phyloP scores from a whole-genome alignment of 2,329 filamentous ascomycete genomes.

The Nemania sp. region DNA sequence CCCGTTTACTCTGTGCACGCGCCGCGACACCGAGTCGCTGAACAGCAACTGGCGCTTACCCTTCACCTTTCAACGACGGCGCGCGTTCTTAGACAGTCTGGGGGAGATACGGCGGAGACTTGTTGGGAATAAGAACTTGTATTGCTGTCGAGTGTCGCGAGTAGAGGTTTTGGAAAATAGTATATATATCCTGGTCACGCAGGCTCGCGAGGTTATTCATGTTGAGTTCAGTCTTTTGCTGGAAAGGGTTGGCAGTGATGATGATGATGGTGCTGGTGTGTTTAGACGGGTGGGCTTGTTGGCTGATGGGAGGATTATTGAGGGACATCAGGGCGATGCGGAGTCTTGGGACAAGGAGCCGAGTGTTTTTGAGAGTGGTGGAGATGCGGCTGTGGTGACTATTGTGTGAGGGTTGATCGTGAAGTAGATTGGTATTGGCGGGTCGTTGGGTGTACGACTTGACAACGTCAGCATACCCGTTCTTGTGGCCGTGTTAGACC shows the following conservation, averaged over 20 bases:
- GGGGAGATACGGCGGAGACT: not conserved
- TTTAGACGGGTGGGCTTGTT: conserved; percentile 16
- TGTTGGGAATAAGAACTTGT: not conserved
- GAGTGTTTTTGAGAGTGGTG: conserved; percentile 17
- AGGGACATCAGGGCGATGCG: conserved; percentile 16
- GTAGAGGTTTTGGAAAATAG: conserved; percentile 13
- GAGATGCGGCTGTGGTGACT: not conserved
- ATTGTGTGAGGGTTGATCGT: not conserved
- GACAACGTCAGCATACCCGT: too few species aligned
- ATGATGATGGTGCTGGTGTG: not conserved
- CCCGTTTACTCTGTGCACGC: conserved; percentile 8
- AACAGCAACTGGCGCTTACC: conserved; percentile 5
- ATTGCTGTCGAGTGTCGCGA: conserved; percentile 10
- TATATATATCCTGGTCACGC: not conserved
- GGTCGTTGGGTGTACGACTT: too few species aligned
- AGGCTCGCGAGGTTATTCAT: conserved; percentile 11
- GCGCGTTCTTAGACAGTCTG: conserved; percentile 14
- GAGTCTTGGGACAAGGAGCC: conserved; percentile 20
- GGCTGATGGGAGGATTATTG: conserved; percentile 15
- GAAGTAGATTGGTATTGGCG: too few species aligned
- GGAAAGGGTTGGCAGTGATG: conserved; percentile 4
- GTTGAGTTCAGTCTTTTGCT: conserved; percentile 16
- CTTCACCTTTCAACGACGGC: not conserved
- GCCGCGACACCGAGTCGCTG: not conserved
- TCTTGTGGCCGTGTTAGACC: too few species aligned